A percentile compares a stretch with the other conserved stretches of the same genome.
phyloP scores from a whole-genome alignment of 768 basidiomycete genomes.

The Cystofilobasidium capitatum region DNA sequence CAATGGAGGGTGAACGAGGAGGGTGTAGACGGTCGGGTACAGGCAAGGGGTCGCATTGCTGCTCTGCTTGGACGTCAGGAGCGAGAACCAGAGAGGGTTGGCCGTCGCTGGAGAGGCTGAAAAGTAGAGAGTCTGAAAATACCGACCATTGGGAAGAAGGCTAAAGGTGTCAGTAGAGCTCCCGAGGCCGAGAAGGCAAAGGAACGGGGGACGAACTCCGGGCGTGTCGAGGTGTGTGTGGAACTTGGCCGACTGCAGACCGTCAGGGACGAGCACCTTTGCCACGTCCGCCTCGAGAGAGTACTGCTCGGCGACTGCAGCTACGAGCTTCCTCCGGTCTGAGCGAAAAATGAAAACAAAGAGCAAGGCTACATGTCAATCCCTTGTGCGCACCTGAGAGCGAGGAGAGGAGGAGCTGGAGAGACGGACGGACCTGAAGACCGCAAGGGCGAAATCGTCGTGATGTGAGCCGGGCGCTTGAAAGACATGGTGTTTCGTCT shows the following conservation, averaged over 20 bases:
- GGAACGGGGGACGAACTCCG: constrained; percentile 10
- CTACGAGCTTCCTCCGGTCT: constrained; percentile 21
- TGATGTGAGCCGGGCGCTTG: constrained; percentile 19
- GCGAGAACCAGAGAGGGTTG: constrained; percentile 24
- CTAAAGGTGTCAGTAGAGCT: no score
- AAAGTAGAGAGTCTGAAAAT: constrained; percentile 14
- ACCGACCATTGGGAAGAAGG: no score
- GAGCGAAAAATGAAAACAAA: neutral
- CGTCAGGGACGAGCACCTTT: constrained; percentile 24
- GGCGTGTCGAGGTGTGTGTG: constrained; percentile 15
- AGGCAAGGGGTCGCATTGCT: neutral
- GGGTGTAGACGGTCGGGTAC: constrained; percentile 51
- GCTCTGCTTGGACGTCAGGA: constrained; percentile 8
- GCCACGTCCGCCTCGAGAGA: constrained; percentile 8
- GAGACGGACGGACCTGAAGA: constrained; percentile 9
- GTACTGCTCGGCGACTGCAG: neutral
- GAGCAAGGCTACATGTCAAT: neutral
- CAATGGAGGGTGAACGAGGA: constrained; percentile 64
- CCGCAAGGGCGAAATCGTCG: constrained; percentile 13
- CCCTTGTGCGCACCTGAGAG: neutral
- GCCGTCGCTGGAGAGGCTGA: constrained; percentile 11
- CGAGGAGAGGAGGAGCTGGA: neutral
- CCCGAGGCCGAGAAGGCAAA: neutral
- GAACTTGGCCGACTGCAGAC: constrained; percentile 16
- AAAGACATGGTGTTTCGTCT: constrained; percentile 16